A percentile compares a stretch with the other conserved stretches of the same genome.
These are phyloP conservation scores for Epichloe glyceriae DNA, from an alignment of 2,329 filamentous ascomycete genomes.

Conservation along the genomic window DNA sequence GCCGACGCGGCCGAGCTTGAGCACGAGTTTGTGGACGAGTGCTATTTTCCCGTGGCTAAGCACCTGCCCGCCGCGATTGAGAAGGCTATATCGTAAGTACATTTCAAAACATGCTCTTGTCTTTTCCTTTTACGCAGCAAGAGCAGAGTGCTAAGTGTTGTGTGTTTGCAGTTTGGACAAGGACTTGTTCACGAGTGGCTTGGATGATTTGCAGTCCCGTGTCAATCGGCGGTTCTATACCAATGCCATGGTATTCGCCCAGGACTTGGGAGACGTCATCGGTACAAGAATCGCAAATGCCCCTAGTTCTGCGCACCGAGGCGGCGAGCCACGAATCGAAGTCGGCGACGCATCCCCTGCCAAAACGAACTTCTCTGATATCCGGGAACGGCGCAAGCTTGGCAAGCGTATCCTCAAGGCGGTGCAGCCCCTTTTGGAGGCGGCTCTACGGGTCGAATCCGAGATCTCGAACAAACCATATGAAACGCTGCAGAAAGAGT, in stretches of 20 bases:
- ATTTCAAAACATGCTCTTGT: not conserved
- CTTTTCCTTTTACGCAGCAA: not conserved
- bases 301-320: not conserved
- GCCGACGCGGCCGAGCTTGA: slow-evolving; percentile 65
- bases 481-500: slow-evolving; percentile 56
- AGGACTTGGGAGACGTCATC: slow-evolving; percentile 43
- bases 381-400: slow-evolving; percentile 70
- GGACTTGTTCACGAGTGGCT: slow-evolving; percentile 40
- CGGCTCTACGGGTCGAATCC: slow-evolving; percentile 67
- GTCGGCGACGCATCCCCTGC: slow-evolving; percentile 33
- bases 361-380: slow-evolving; percentile 47
- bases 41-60: slow-evolving; percentile 81
- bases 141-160: slow-evolving; percentile 18
- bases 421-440: slow-evolving; percentile 64
- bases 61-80: slow-evolving; percentile 67
- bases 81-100: slow-evolving; percentile 63
- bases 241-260: slow-evolving; percentile 42
- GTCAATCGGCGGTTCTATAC: slow-evolving; percentile 46
- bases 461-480: slow-evolving; percentile 60
- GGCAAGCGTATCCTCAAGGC: slow-evolving; percentile 81
- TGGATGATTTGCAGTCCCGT: slow-evolving; percentile 35
- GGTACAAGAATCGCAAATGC: slow-evolving; percentile 33
- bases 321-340: slow-evolving; percentile 17
- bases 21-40: slow-evolving; percentile 67
- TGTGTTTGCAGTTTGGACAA: slow-evolving; percentile 45